phyloP scores from a whole-genome alignment of 306 rosid genomes.

The Oemleria cerasiformis region DNA sequence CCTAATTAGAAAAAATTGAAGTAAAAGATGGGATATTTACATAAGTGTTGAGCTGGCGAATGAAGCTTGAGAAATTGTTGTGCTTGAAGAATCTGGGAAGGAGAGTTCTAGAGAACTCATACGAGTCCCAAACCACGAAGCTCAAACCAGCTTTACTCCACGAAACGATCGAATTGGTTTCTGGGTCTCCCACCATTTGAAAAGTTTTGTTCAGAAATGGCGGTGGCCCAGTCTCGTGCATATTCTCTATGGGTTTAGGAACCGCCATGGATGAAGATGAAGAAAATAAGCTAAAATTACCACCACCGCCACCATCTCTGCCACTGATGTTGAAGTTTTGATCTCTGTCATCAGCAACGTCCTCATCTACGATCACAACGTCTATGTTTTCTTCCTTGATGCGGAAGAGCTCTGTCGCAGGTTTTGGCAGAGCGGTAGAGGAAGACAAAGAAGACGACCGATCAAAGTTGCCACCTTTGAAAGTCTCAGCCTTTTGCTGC shows the following conservation, averaged over 20 bases:
- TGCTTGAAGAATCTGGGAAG: slow-evolving; percentile 87
- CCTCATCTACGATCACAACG: slow-evolving; percentile 7
- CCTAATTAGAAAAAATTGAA: neutral
- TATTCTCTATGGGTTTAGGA: slow-evolving; percentile 72
- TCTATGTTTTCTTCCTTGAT: slow-evolving; percentile 44
- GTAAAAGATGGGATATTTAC: slow-evolving; percentile 33
- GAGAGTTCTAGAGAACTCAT: slow-evolving; percentile 62
- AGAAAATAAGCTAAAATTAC: slow-evolving; percentile 26
- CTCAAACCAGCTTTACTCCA: slow-evolving; percentile 65
- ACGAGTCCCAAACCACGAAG: slow-evolving; percentile 83
- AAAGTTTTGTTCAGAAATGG: slow-evolving; percentile 85
- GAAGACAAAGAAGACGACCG: slow-evolving; percentile 26
- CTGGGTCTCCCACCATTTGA: slow-evolving; percentile 87
- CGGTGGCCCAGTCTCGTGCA: slow-evolving; percentile 65
- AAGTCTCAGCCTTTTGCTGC: neutral
- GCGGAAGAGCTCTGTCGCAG: slow-evolving; percentile 1
- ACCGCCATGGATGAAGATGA: slow-evolving; percentile 29
- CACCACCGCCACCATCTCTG: neutral
- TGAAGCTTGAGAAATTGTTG: slow-evolving; percentile 88
- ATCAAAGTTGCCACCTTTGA: slow-evolving; percentile 25
- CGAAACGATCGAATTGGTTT: slow-evolving; percentile 68
- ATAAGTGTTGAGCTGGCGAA: slow-evolving; percentile 95
- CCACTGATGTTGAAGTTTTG: neutral
- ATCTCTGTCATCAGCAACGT: slow-evolving; percentile 11
- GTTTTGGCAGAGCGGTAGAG: slow-evolving; percentile 5